Evolutionary conservation across 768 basidiomycete species (phyloP).

Genomic region (Trametes cingulata): DNA sequence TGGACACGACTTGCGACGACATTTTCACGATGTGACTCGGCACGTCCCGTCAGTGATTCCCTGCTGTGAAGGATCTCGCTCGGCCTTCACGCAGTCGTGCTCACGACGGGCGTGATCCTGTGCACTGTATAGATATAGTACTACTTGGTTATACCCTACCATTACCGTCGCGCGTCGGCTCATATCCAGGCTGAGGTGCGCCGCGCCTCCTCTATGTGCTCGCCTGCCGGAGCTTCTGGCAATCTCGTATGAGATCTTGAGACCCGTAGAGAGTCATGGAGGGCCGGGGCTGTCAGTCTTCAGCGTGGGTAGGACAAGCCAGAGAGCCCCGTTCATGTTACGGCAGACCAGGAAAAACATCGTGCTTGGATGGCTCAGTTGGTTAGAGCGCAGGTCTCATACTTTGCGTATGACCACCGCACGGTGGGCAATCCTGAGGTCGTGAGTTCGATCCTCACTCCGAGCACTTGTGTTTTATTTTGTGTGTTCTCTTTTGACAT

Average conservation of each 20-base stretch:
- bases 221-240: too few relatives aligned
- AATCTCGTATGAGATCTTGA: too few relatives aligned
- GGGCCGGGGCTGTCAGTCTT: too few relatives aligned
- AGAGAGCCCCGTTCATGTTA: too few relatives aligned
- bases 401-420: slow-evolving; percentile 10
- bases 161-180: background rate
- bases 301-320: too few relatives aligned
- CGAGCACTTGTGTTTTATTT: slow-evolving; percentile 5
- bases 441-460: slow-evolving; percentile 24
- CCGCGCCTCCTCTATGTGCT: too few relatives aligned
- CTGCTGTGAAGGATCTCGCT: too few relatives aligned
- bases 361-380: slow-evolving; percentile 23
- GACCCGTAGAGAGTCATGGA: too few relatives aligned
- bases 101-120: too few relatives aligned
- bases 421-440: slow-evolving; percentile 20
- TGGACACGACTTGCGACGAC: background rate
- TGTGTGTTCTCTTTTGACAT: background rate
- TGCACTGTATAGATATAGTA: slow-evolving; percentile 1
- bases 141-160: background rate
- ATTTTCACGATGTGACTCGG: background rate
- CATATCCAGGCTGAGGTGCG: too few relatives aligned
- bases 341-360: too few relatives aligned
- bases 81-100: too few relatives aligned
- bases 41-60: background rate
- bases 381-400: slow-evolving; percentile 26